phyloP scores from a whole-genome alignment of 2,329 filamentous ascomycete genomes.

The Hypoxylon sp. region DNA sequence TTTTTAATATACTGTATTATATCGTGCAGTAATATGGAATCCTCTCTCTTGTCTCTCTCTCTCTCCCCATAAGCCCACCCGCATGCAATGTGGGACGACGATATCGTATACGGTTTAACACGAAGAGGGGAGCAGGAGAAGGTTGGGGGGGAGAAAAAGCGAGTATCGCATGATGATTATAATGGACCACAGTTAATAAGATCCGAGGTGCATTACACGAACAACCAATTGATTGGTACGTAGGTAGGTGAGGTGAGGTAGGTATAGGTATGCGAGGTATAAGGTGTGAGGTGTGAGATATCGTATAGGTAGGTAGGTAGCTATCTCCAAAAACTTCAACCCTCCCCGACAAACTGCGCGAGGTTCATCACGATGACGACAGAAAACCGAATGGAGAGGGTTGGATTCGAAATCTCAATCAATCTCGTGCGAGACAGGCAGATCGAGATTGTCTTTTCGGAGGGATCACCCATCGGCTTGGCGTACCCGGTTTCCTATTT shows the following conservation, averaged over 20 bases:
- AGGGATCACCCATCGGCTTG: slow-evolving; percentile 24
- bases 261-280: slow-evolving; percentile 6
- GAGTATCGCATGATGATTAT: slow-evolving; percentile 1
- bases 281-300: slow-evolving; percentile 25
- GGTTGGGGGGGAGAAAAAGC: background rate
- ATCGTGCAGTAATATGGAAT: slow-evolving; percentile 4
- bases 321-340: slow-evolving; percentile 2
- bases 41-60: slow-evolving; percentile 10
- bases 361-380: slow-evolving; percentile 30
- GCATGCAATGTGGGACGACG: slow-evolving; percentile 3
- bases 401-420: slow-evolving; percentile 32
- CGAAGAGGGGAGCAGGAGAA: background rate
- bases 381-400: slow-evolving; percentile 21
- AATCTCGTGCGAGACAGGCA: slow-evolving; percentile 28
- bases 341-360: slow-evolving; percentile 8
- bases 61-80: no score
- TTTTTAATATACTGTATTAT: slow-evolving; percentile 15
- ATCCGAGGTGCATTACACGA: background rate
- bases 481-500: slow-evolving; percentile 14
- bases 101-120: slow-evolving; percentile 3
- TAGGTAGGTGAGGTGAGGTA: no score
- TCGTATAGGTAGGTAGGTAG: no score
- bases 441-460: slow-evolving; percentile 35
- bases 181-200: background rate
- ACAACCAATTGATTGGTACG: no score